Evolutionary conservation across 2,329 filamentous ascomycete genomes (phyloP).

Genomic region (Alternaria solani): DNA sequence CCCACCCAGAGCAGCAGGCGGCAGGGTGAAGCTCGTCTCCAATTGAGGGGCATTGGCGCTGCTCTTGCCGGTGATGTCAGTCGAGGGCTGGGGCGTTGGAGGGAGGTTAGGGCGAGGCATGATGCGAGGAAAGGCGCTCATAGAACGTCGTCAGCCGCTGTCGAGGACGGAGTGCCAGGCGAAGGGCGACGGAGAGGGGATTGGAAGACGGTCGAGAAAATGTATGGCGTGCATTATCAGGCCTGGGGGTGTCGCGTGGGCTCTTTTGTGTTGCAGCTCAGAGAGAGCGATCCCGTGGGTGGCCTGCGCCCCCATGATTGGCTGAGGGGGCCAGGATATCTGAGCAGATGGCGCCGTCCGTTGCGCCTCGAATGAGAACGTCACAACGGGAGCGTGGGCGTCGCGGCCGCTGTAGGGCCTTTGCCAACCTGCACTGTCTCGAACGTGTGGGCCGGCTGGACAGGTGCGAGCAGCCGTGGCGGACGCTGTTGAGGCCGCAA

Average conservation of each 20-base stretch:
- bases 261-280: conserved; percentile 34
- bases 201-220: conserved; percentile 12
- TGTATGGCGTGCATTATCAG: conserved; percentile 30
- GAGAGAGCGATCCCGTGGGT: conserved; percentile 27
- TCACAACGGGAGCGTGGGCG: conserved; percentile 35
- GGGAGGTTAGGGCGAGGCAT: conserved; percentile 75
- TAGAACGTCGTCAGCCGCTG: conserved; percentile 16
- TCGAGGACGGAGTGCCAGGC: conserved; percentile 15
- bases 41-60: conserved; percentile 67
- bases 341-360: conserved; percentile 13
- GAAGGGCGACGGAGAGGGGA: conserved; percentile 18
- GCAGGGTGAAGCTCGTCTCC: conserved; percentile 76
- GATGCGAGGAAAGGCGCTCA: conserved; percentile 33
- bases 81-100: conserved; percentile 80
- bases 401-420: conserved; percentile 23
- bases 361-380: conserved; percentile 38
- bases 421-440: conserved; percentile 13
- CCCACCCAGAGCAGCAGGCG: conserved; percentile 72
- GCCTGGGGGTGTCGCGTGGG: conserved; percentile 40
- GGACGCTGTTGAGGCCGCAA: conserved; percentile 14
- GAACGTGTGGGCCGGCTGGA: conserved; percentile 22
- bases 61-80: conserved; percentile 78
- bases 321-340: conserved; percentile 4
- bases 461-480: neutral
- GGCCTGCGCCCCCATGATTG: conserved; percentile 32